phyloP scores from a whole-genome alignment of 768 basidiomycete genomes.

The Lentinula aciculospora region DNA sequence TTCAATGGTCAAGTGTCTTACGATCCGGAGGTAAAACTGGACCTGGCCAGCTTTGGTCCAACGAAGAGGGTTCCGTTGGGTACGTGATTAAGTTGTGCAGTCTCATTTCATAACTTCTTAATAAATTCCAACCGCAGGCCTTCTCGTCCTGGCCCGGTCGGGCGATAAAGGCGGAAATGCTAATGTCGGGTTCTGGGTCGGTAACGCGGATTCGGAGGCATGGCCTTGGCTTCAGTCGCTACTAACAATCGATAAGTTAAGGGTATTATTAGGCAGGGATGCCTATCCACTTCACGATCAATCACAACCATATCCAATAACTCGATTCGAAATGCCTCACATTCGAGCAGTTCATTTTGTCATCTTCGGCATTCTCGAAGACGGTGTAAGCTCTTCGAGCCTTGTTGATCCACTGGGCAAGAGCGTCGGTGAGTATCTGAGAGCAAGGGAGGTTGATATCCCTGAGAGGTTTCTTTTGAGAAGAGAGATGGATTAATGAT shows the following conservation, averaged over 20 bases:
- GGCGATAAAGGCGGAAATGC: constrained; percentile 6
- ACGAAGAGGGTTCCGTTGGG: constrained; percentile 1
- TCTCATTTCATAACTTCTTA: too few species aligned
- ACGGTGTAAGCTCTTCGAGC: constrained; percentile 1
- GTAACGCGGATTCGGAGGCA: neutral
- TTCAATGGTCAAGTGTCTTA: constrained; percentile 6
- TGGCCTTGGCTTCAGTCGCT: constrained; percentile 6
- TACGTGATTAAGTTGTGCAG: neutral
- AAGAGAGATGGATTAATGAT: neutral
- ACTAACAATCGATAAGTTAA: neutral
- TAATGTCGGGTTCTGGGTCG: constrained; percentile 6
- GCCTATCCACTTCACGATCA: neutral
- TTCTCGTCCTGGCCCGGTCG: neutral
- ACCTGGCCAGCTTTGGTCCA: neutral
- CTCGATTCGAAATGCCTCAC: constrained; percentile 4
- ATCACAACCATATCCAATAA: neutral
- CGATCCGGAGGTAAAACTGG: neutral
- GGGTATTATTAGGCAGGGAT: neutral
- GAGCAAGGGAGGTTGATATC: constrained; percentile 1
- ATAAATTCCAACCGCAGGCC: neutral
- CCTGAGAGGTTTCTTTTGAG: neutral
- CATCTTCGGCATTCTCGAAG: constrained; percentile 1
- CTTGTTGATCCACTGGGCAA: constrained; percentile 2
- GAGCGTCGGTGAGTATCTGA: constrained; percentile 1
- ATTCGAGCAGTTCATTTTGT: constrained; percentile 6